These are phyloP conservation scores for Barnettozyma vustinii DNA, from an alignment of 805 yeast species.

Conservation along the genomic window DNA sequence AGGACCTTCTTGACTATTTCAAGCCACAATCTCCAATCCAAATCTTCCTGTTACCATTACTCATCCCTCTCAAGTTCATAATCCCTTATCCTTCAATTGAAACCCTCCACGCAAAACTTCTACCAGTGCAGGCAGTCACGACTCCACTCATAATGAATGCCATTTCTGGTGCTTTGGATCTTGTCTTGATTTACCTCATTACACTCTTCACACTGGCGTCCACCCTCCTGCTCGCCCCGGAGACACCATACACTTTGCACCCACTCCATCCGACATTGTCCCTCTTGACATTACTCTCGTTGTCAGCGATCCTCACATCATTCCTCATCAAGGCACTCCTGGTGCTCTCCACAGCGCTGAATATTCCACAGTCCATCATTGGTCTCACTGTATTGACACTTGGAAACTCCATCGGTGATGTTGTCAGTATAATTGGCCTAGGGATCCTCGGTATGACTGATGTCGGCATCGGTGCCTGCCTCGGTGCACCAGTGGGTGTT, in stretches of 20 bases:
- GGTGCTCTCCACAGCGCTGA: constrained; percentile 51
- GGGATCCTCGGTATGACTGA: constrained; percentile 78
- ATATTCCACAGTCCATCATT: constrained; percentile 69
- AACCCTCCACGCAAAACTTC: not conserved
- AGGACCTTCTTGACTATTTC: not conserved
- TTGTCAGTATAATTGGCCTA: constrained; percentile 75
- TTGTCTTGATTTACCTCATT: not conserved
- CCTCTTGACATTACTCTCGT: constrained; percentile 51
- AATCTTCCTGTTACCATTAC: not conserved
- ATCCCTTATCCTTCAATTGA: constrained; percentile 2
- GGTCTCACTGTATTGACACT: constrained; percentile 88
- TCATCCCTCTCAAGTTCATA: not conserved
- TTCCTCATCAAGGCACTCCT: constrained; percentile 61
- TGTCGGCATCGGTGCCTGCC: constrained; percentile 93
- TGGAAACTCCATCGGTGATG: constrained; percentile 90
- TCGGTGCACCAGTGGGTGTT: constrained; percentile 86
- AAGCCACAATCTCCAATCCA: not conserved
- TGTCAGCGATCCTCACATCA: constrained; percentile 67
- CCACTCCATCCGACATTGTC: constrained; percentile 42
- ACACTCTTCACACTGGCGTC: not conserved
- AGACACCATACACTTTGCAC: not conserved
- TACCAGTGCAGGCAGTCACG: not conserved
- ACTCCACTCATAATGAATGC: constrained; percentile 4
- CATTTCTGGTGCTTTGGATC: not conserved
- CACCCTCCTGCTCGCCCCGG: not conserved